phyloP scores from a whole-genome alignment of 2,329 filamentous ascomycete genomes.

The Endocalyx cinctus region DNA sequence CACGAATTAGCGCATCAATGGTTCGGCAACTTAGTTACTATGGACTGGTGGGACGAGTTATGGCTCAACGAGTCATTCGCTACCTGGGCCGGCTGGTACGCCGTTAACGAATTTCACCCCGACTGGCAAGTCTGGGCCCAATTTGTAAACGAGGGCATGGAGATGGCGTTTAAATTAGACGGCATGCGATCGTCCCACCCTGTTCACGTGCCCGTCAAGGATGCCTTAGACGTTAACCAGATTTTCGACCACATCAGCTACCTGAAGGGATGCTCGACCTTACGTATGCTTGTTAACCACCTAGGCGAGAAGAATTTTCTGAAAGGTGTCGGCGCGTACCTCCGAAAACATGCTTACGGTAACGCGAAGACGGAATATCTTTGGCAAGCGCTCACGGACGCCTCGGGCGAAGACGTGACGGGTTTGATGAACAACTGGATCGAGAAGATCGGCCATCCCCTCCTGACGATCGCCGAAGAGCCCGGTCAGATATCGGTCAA shows the following conservation, averaged over 20 bases:
- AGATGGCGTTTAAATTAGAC: slow-evolving; percentile 86
- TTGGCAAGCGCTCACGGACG: slow-evolving; percentile 83
- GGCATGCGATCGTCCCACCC: slow-evolving; percentile 88
- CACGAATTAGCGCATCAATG: slow-evolving; percentile 96
- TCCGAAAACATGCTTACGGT: slow-evolving; percentile 82
- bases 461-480: slow-evolving; percentile 81
- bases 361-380: slow-evolving; percentile 89
- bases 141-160: slow-evolving; percentile 92
- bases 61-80: slow-evolving; percentile 97
- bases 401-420: slow-evolving; percentile 81
- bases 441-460: slow-evolving; percentile 88
- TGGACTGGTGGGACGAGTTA: slow-evolving; percentile 94
- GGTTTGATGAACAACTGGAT: slow-evolving; percentile 94
- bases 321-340: slow-evolving; percentile 82
- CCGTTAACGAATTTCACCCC: slow-evolving; percentile 84
- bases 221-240: slow-evolving; percentile 94
- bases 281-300: slow-evolving; percentile 92
- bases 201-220: slow-evolving; percentile 90
- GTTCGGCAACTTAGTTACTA: slow-evolving; percentile 93
- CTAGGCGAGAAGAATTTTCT: slow-evolving; percentile 86
- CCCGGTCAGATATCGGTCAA: slow-evolving; percentile 75
- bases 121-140: slow-evolving; percentile 98
- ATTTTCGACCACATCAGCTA: slow-evolving; percentile 98
- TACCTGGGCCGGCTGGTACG: slow-evolving; percentile 96
- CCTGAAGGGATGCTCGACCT: slow-evolving; percentile 90